These are phyloP conservation scores for Cardiospermum halicacabum DNA, from an alignment of 345 rosid species.

Conservation along the genomic window DNA sequence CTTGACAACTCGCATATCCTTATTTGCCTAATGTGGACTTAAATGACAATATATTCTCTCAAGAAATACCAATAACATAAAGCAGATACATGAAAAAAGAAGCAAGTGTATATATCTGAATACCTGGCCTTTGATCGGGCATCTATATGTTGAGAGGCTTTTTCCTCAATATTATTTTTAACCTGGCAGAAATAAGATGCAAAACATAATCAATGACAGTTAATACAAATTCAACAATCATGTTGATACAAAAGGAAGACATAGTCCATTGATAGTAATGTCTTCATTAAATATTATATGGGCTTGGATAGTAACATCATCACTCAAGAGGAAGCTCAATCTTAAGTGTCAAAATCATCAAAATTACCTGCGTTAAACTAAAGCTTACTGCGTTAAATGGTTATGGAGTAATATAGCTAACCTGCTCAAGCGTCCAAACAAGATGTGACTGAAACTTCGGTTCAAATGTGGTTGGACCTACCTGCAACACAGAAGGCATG, in stretches of 20 bases:
- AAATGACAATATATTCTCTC: background rate
- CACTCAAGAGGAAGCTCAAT: background rate
- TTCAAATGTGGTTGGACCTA: constrained; percentile 71
- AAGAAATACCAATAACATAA: constrained; percentile 3
- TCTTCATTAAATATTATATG: background rate
- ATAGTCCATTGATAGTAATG: background rate
- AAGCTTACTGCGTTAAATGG: background rate
- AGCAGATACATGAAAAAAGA: background rate
- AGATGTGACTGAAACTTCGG: constrained; percentile 86
- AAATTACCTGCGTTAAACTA: background rate
- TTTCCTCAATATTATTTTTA: constrained; percentile 39
- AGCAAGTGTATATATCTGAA: background rate
- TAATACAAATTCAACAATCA: background rate
- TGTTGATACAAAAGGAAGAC: background rate
- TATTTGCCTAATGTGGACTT: background rate
- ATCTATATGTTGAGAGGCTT: constrained; percentile 51
- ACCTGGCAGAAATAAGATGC: constrained; percentile 44
- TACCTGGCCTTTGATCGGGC: constrained; percentile 94
- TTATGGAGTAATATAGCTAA: constrained; percentile 13
- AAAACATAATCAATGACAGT: background rate
- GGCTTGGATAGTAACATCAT: background rate
- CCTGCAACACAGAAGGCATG: constrained; percentile 39
- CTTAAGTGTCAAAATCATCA: background rate
- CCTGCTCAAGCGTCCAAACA: constrained; percentile 93
- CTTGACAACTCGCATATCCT: background rate